Evolutionary conservation across 2,329 filamentous ascomycete genomes (phyloP).

Genomic region (Diaporthe eres): DNA sequence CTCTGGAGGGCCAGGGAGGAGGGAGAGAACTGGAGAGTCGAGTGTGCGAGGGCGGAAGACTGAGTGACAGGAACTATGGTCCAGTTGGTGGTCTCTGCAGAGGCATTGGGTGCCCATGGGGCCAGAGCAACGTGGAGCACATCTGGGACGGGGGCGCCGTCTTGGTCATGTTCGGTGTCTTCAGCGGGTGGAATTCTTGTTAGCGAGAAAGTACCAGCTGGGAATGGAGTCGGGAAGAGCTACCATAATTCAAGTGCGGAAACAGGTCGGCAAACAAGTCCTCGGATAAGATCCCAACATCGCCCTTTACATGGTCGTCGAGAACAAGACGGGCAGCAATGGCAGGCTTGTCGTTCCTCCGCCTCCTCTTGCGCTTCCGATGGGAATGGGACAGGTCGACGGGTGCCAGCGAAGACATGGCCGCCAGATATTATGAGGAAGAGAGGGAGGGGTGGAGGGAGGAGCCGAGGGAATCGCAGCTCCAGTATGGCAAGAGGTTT

Average conservation of each 20-base stretch:
- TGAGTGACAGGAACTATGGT: conserved; percentile 83
- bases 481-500: conserved; percentile 15
- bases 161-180: conserved; percentile 35
- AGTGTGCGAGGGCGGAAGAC: conserved; percentile 76
- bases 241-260: conserved; percentile 67
- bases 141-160: conserved; percentile 50
- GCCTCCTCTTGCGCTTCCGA: conserved; percentile 64
- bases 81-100: conserved; percentile 79
- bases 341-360: conserved; percentile 78
- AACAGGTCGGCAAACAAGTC: conserved; percentile 89
- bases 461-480: neutral
- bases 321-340: conserved; percentile 85
- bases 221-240: neutral
- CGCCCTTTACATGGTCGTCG: conserved; percentile 87
- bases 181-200: conserved; percentile 12
- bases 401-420: conserved; percentile 48
- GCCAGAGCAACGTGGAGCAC: conserved; percentile 79
- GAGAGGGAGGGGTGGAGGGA: neutral
- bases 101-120: conserved; percentile 76
- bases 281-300: conserved; percentile 87
- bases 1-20: conserved; percentile 81
- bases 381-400: conserved; percentile 43
- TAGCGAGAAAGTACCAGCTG: conserved; percentile 10
- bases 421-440: neutral
- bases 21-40: conserved; percentile 84